Conservation (phyloP, 1,284 basidiomycete species). For the Coniferiporia weirii region DNA sequence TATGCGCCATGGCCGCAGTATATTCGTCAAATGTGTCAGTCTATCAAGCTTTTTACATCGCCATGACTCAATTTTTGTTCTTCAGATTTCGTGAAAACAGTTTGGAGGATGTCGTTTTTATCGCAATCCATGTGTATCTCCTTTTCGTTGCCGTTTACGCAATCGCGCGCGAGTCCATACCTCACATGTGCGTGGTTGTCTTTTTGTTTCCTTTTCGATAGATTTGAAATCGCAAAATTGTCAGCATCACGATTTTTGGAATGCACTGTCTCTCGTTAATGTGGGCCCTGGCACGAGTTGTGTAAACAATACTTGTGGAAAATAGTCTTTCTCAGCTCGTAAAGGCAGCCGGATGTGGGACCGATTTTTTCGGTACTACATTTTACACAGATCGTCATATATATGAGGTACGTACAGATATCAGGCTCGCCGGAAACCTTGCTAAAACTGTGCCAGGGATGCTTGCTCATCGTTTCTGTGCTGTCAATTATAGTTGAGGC, state of each 20-base stretch:
- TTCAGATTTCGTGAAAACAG: constrained; percentile 12
- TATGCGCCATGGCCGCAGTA: constrained; percentile 4
- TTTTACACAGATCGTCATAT: constrained; percentile 15
- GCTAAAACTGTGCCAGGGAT: background rate
- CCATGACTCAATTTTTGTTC: background rate
- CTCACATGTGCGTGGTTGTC: constrained; percentile 14
- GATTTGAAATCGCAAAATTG: background rate
- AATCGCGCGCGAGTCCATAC: constrained; percentile 17
- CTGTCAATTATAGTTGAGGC: constrained; percentile 1
- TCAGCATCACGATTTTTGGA: constrained; percentile 10
- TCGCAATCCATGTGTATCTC: constrained; percentile 12
- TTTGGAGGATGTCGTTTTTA: constrained; percentile 12
- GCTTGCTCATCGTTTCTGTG: constrained; percentile 5
- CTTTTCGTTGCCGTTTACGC: constrained; percentile 11
- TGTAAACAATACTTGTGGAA: constrained; percentile 2
- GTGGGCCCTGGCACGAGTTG: constrained; percentile 14
- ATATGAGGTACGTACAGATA: constrained; percentile 15
- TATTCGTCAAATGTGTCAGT: constrained; percentile 9
- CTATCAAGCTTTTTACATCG: background rate
- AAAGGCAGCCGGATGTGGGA: constrained; percentile 2
- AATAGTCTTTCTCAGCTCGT: constrained; percentile 1
- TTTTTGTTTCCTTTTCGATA: background rate
- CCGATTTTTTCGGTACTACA: constrained; percentile 5
- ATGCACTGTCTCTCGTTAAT: constrained; percentile 10
- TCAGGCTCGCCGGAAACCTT: background rate